Evolutionary conservation across 257 asterid species (phyloP).

Genomic region (Solanum phureja): DNA sequence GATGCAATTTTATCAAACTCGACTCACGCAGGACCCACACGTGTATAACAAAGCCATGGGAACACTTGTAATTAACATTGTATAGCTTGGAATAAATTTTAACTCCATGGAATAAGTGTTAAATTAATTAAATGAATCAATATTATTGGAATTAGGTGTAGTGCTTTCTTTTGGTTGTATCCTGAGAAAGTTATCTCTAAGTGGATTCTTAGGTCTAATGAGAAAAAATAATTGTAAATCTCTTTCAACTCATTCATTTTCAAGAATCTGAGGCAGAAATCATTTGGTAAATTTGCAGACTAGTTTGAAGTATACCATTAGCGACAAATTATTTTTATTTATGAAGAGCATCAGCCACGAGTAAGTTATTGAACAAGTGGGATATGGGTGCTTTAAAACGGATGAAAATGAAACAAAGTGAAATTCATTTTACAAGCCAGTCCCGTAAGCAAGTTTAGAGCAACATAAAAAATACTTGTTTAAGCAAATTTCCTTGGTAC

Average conservation of each 20-base stretch:
- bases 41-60: not conserved
- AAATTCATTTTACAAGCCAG: not conserved
- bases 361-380: not conserved
- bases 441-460: not conserved
- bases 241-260: not conserved
- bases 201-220: not conserved
- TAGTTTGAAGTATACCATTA: not conserved
- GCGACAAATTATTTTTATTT: not conserved
- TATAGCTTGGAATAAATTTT: not conserved
- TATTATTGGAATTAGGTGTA: not conserved
- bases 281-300: not conserved
- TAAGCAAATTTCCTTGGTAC: not conserved
- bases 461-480: not conserved
- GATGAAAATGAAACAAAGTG: not conserved
- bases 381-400: not conserved
- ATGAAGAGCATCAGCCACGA: not conserved
- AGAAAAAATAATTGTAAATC: not conserved
- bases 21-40: not conserved
- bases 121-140: not conserved
- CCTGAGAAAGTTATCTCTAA: not conserved
- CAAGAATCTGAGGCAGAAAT: not conserved
- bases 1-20: not conserved
- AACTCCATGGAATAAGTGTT: not conserved
- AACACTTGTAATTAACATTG: not conserved
- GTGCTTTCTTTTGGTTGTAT: not conserved